phyloP scores from a whole-genome alignment of 768 basidiomycete species.

The Pholiota molesta region DNA sequence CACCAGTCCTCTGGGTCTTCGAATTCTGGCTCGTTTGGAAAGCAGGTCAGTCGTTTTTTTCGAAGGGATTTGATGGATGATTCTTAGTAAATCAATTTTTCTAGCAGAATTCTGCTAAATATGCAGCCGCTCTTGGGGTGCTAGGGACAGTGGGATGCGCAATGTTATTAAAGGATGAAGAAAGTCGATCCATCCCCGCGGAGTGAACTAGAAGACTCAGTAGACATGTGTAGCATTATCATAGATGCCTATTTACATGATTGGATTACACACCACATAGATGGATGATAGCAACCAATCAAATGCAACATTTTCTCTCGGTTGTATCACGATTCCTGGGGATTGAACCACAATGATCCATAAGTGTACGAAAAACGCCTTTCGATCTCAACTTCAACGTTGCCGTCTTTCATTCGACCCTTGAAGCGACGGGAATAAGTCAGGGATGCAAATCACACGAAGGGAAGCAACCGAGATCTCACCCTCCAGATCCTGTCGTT shows the following conservation, averaged over 20 bases:
- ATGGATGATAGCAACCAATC: slow-evolving; percentile 4
- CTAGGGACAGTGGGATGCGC: slow-evolving; percentile 24
- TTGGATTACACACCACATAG: not conserved
- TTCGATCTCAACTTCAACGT: slow-evolving; percentile 31
- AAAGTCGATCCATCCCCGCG: not conserved
- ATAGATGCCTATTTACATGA: not conserved
- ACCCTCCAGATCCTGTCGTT: slow-evolving; percentile 60
- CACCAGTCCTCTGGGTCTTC: slow-evolving; percentile 24
- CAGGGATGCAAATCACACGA: not conserved
- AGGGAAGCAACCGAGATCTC: slow-evolving; percentile 22
- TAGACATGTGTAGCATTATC: not conserved
- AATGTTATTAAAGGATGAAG: slow-evolving; percentile 19
- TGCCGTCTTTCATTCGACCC: slow-evolving; percentile 27
- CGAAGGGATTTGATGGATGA: not conserved
- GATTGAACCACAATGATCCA: slow-evolving; percentile 42
- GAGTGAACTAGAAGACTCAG: not conserved
- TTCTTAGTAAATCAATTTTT: not conserved
- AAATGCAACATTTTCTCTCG: not conserved
- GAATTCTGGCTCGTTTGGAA: not conserved
- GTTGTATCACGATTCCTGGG: slow-evolving; percentile 23
- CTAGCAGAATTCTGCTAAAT: slow-evolving; percentile 12
- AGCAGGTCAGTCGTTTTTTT: slow-evolving; percentile 17
- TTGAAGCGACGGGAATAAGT: slow-evolving; percentile 17
- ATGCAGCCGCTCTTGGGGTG: slow-evolving; percentile 18
- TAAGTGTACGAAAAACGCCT: slow-evolving; percentile 28